phyloP scores from a whole-genome alignment of 768 basidiomycete genomes.

The Lactarius evosmus region DNA sequence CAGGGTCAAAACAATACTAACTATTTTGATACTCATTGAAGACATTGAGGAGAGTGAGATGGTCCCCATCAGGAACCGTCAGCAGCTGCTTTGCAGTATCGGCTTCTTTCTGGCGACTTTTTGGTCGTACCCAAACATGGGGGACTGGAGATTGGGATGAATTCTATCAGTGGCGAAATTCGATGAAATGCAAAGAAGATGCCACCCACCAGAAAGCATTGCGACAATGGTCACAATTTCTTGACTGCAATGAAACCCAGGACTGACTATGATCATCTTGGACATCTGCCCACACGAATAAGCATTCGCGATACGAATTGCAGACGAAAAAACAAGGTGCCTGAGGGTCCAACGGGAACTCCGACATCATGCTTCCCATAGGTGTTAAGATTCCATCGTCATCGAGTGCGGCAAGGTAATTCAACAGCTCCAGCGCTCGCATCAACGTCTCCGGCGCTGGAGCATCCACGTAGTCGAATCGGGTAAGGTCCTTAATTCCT shows the following conservation, averaged over 20 bases:
- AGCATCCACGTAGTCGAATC: slow-evolving; percentile 87
- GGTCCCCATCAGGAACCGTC: slow-evolving; percentile 93
- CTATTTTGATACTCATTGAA: slow-evolving; percentile 89
- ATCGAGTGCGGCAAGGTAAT: slow-evolving; percentile 88
- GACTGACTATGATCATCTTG: slow-evolving; percentile 90
- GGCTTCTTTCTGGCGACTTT: slow-evolving; percentile 83
- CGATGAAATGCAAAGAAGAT: slow-evolving; percentile 5
- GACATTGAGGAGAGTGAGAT: slow-evolving; percentile 90
- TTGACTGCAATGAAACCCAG: slow-evolving; percentile 94
- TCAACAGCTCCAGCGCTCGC: slow-evolving; percentile 91
- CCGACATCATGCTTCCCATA: slow-evolving; percentile 89
- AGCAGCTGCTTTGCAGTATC: slow-evolving; percentile 88
- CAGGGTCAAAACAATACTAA: slow-evolving; percentile 37
- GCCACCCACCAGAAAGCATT: slow-evolving; percentile 80
- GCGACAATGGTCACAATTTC: slow-evolving; percentile 94
- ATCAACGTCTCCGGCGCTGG: slow-evolving; percentile 97
- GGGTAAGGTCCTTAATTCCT: slow-evolving; percentile 89
- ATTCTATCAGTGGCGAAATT: neutral
- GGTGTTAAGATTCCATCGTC: slow-evolving; percentile 89
- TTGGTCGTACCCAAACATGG: slow-evolving; percentile 91
- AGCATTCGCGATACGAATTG: neutral
- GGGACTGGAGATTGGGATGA: slow-evolving; percentile 52
- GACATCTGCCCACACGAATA: slow-evolving; percentile 54
- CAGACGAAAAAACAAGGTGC: slow-evolving; percentile 36
- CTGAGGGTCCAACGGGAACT: slow-evolving; percentile 97